These are phyloP conservation scores for Aspergillus cavernicola DNA, from an alignment of 495 filamentous ascomycete species.

Conservation along the genomic window DNA sequence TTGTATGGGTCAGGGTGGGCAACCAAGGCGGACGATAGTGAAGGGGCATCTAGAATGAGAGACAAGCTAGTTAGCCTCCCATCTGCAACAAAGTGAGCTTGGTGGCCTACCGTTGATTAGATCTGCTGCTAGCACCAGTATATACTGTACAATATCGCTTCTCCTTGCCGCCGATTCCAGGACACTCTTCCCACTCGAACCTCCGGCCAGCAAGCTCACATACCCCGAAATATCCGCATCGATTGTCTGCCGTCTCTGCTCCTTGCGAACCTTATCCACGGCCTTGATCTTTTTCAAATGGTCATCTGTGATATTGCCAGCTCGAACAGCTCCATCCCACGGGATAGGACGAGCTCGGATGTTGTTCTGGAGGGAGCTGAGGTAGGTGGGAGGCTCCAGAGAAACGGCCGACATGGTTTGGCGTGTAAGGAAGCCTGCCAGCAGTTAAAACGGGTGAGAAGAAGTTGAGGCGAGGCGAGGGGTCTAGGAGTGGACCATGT, in stretches of 20 bases:
- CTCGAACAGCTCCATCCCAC: conserved; percentile 95
- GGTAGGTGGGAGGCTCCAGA: conserved; percentile 85
- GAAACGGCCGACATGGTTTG: conserved; percentile 58
- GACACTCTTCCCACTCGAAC: conserved; percentile 66
- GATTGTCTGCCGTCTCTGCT: conserved; percentile 77
- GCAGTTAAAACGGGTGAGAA: background rate
- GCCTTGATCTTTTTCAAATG: conserved; percentile 96
- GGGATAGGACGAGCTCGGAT: conserved; percentile 91
- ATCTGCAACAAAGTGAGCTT: conserved; percentile 20
- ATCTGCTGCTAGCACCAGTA: conserved; percentile 85
- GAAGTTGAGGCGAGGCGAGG: background rate
- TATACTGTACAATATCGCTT: conserved; percentile 88
- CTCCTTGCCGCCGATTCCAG: conserved; percentile 75
- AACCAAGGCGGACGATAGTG: conserved; percentile 68
- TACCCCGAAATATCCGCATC: conserved; percentile 77
- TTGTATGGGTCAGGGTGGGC: conserved; percentile 75
- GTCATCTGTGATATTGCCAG: conserved; percentile 87
- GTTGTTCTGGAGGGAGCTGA: conserved; percentile 88
- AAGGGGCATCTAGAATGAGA: conserved; percentile 67
- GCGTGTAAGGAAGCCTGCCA: background rate
- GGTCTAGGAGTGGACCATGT: background rate
- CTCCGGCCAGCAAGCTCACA: conserved; percentile 71
- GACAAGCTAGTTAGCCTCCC: conserved; percentile 43
- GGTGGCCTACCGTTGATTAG: conserved; percentile 68
- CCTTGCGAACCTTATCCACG: conserved; percentile 91